Conservation (phyloP, 2,329 filamentous ascomycete species). For the Clarireedia sp. region DNA sequence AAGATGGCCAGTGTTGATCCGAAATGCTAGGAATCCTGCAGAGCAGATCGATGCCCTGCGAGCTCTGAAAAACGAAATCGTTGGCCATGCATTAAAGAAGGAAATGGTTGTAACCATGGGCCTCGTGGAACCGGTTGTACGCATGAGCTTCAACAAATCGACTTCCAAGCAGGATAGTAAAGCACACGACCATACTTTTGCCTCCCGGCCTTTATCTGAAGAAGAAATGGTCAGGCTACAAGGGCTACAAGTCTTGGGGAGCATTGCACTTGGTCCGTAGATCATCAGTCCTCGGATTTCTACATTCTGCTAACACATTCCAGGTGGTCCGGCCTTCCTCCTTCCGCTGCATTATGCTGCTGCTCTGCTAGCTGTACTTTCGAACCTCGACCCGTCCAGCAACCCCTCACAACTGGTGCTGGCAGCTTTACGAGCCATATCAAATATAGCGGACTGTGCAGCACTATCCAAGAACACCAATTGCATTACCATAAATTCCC, state of each 20-base stretch:
- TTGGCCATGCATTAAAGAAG: slow-evolving; percentile 84
- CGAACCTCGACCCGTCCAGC: slow-evolving; percentile 57
- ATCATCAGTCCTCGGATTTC: background rate
- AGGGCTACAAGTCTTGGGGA: slow-evolving; percentile 76
- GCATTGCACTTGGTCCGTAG: slow-evolving; percentile 69
- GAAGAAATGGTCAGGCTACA: slow-evolving; percentile 66
- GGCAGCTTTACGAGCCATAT: slow-evolving; percentile 66
- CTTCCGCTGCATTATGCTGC: slow-evolving; percentile 61
- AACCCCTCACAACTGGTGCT: slow-evolving; percentile 60
- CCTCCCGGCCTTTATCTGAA: slow-evolving; percentile 38
- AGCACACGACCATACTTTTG: slow-evolving; percentile 39
- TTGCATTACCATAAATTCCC: slow-evolving; percentile 39
- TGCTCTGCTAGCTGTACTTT: slow-evolving; percentile 61
- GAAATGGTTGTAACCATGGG: slow-evolving; percentile 67
- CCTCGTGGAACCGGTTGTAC: slow-evolving; percentile 53
- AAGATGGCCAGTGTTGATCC: slow-evolving; percentile 46
- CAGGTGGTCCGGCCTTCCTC: slow-evolving; percentile 75
- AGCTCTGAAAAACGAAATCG: slow-evolving; percentile 77
- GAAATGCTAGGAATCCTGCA: slow-evolving; percentile 41
- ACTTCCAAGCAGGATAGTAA: slow-evolving; percentile 37
- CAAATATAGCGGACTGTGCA: slow-evolving; percentile 61
- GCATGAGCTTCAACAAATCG: slow-evolving; percentile 38
- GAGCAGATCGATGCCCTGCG: slow-evolving; percentile 57
- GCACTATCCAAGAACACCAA: slow-evolving; percentile 44
- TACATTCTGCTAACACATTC: slow-evolving; percentile 10